phyloP scores from a whole-genome alignment of 2,329 filamentous ascomycete species.

The Calonectria hongkongensis region DNA sequence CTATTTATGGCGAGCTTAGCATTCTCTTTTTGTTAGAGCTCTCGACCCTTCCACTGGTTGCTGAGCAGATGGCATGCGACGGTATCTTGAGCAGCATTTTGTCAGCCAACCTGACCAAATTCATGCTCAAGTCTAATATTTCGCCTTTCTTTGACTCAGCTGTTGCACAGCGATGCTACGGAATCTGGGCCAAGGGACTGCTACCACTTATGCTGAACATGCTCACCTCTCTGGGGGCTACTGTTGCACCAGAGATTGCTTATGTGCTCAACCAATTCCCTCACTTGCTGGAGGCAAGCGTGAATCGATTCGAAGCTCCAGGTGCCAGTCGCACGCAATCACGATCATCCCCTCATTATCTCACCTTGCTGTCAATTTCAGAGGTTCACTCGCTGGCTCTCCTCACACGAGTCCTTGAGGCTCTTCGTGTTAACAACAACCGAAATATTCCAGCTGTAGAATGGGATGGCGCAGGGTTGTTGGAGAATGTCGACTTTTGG shows the following conservation, averaged over 20 bases:
- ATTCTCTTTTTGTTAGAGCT: constrained; percentile 92
- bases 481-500: constrained; percentile 91
- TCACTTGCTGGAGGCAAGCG: constrained; percentile 82
- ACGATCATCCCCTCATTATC: constrained; percentile 72
- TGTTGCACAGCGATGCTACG: constrained; percentile 83
- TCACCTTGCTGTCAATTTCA: constrained; percentile 83
- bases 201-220: constrained; percentile 93
- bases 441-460: constrained; percentile 83
- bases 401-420: constrained; percentile 82
- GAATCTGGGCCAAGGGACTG: constrained; percentile 92
- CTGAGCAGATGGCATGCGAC: constrained; percentile 92
- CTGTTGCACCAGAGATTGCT: constrained; percentile 88
- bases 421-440: constrained; percentile 78
- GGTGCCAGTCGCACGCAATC: constrained; percentile 71
- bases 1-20: constrained; percentile 94
- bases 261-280: constrained; percentile 94
- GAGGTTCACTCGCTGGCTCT: constrained; percentile 88
- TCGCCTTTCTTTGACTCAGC: constrained; percentile 86
- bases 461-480: constrained; percentile 83
- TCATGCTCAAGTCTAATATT: constrained; percentile 82
- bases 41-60: constrained; percentile 85
- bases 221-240: constrained; percentile 85
- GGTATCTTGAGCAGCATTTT: constrained; percentile 87
- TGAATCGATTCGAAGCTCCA: constrained; percentile 81
- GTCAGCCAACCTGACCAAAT: constrained; percentile 85